These are phyloP conservation scores for Echria macrotheca DNA, from an alignment of 495 filamentous ascomycete genomes.

Conservation along the genomic window DNA sequence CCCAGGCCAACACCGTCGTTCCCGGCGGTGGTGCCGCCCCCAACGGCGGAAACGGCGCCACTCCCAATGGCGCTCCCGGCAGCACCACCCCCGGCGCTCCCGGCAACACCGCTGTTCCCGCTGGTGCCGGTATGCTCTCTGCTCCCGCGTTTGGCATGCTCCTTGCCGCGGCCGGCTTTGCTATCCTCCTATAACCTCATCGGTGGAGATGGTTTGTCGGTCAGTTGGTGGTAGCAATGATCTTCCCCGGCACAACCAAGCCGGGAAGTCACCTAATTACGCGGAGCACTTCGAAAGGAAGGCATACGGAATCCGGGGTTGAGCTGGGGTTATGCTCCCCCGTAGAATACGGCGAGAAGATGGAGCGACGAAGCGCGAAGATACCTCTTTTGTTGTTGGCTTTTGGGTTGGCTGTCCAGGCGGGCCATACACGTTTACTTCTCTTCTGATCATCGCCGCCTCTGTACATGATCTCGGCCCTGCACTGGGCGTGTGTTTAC, in stretches of 20 bases:
- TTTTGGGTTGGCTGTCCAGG: too few relatives aligned
- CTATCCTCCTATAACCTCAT: constrained; percentile 35
- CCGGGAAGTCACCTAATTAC: too few relatives aligned
- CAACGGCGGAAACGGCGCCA: constrained; percentile 17
- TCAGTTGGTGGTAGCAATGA: too few relatives aligned
- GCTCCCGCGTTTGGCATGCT: constrained; percentile 18
- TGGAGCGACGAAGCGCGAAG: neutral
- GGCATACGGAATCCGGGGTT: neutral
- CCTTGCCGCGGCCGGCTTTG: constrained; percentile 26
- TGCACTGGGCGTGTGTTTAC: constrained; percentile 14
- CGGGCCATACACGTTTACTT: too few relatives aligned
- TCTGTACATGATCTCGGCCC: constrained; percentile 13
- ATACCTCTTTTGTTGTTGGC: neutral
- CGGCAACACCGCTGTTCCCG: constrained; percentile 14
- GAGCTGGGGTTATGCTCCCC: neutral
- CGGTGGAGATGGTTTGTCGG: too few relatives aligned
- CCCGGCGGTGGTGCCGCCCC: constrained; percentile 29
- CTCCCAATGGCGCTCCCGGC: constrained; percentile 22
- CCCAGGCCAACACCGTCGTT: constrained; percentile 33
- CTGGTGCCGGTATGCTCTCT: constrained; percentile 19
- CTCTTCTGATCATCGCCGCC: neutral
- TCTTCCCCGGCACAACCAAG: too few relatives aligned
- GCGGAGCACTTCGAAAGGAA: neutral
- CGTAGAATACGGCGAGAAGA: neutral
- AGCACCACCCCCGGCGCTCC: constrained; percentile 22